phyloP scores from a whole-genome alignment of 2,329 filamentous ascomycete genomes.

The Pseudogymnoascus sp. region DNA sequence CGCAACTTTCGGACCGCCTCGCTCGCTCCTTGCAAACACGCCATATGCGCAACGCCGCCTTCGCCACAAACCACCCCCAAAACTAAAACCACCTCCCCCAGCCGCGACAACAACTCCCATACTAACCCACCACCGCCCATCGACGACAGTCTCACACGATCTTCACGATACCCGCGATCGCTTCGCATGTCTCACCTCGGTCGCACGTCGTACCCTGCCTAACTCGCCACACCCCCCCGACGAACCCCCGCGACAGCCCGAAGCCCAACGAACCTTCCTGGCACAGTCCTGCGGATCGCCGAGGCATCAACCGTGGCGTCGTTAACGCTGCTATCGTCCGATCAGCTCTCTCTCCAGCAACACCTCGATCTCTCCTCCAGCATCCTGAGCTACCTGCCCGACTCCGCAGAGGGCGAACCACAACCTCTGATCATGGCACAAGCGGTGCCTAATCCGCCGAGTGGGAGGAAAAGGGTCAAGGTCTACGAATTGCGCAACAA shows the following conservation, averaged over 20 bases:
- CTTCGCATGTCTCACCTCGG: background rate
- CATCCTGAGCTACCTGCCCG: slow-evolving; percentile 43
- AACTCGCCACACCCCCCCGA: background rate
- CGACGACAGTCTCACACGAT: background rate
- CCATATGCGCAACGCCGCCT: background rate
- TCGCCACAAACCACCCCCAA: background rate
- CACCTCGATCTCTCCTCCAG: slow-evolving; percentile 51
- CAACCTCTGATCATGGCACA: slow-evolving; percentile 66
- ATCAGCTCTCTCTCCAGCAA: slow-evolving; percentile 50
- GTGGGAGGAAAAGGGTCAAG: slow-evolving; percentile 77
- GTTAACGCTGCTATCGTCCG: slow-evolving; percentile 17
- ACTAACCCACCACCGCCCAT: background rate
- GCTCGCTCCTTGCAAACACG: background rate
- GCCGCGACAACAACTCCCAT: background rate
- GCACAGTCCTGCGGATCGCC: background rate
- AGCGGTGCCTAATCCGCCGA: slow-evolving; percentile 57
- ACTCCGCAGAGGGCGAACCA: slow-evolving; percentile 46
- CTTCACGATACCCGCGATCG: background rate
- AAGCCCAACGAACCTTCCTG: slow-evolving; percentile 4
- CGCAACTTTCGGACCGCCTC: background rate
- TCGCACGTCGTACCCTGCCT: slow-evolving; percentile 4
- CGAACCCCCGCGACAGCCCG: background rate
- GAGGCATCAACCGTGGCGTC: slow-evolving; percentile 23
- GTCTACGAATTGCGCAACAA: slow-evolving; percentile 98
- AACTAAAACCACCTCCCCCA: background rate